Evolutionary conservation across 2,329 filamentous ascomycete species (phyloP).

Genomic region (Colletotrichum camelliae): DNA sequence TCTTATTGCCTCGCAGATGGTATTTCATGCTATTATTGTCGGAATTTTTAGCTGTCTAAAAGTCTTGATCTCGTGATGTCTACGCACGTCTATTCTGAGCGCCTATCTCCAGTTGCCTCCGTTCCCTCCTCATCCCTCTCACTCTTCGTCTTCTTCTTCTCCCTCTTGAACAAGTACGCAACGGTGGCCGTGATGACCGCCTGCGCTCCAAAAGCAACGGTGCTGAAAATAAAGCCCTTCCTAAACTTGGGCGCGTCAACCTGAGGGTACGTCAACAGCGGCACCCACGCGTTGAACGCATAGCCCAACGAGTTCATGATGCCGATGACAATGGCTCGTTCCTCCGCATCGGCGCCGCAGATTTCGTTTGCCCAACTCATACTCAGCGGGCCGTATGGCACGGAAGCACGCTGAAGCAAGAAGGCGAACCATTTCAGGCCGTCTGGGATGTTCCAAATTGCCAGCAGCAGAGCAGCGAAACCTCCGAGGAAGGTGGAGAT

Average conservation of each 20-base stretch:
- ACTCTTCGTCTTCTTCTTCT: neutral
- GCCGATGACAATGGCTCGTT: slow-evolving; percentile 16
- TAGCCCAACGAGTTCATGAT: slow-evolving; percentile 17
- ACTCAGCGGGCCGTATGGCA: slow-evolving; percentile 10
- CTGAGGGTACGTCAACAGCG: slow-evolving; percentile 54
- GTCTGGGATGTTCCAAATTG: slow-evolving; percentile 62
- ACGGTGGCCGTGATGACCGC: neutral
- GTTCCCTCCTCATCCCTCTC: neutral
- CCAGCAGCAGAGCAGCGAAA: slow-evolving; percentile 41
- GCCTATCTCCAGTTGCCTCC: neutral
- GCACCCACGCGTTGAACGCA: slow-evolving; percentile 64
- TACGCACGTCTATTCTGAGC: neutral
- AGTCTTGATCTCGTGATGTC: neutral
- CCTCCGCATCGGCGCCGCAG: slow-evolving; percentile 12
- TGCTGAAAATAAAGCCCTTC: slow-evolving; percentile 45
- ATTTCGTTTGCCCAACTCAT: slow-evolving; percentile 22
- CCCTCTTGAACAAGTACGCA: slow-evolving; percentile 3
- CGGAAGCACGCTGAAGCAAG: slow-evolving; percentile 34
- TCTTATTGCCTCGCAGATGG: no score
- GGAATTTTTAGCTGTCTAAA: neutral
- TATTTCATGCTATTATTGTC: neutral
- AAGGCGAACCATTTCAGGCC: slow-evolving; percentile 58
- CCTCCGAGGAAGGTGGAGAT: slow-evolving; percentile 15
- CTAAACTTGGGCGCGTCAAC: slow-evolving; percentile 46
- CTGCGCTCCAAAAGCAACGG: slow-evolving; percentile 4